phyloP scores from a whole-genome alignment of 805 yeast genomes.

The Ogataea thermomethanolica region DNA sequence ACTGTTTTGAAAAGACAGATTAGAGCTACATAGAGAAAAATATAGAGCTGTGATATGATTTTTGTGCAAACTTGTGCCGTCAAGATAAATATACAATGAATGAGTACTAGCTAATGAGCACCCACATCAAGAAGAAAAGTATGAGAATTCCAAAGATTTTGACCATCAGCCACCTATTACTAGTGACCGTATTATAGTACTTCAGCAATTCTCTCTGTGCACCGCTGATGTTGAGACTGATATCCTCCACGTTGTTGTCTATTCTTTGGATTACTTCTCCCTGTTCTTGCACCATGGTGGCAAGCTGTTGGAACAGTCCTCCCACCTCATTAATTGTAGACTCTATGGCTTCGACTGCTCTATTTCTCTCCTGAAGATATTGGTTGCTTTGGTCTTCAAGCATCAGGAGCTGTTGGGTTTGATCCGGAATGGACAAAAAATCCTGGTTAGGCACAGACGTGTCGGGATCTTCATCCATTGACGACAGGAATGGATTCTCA shows the following conservation, averaged over 20 bases:
- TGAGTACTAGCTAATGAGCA: conserved; percentile 56
- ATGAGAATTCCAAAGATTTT: conserved; percentile 86
- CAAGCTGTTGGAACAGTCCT: conserved; percentile 86
- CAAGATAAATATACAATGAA: conserved; percentile 1
- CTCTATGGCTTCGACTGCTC: conserved; percentile 95
- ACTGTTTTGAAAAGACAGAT: conserved; percentile 29
- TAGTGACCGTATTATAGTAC: conserved; percentile 82
- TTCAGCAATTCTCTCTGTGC: conserved; percentile 93
- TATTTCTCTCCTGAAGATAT: conserved; percentile 77
- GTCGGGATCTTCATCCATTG: conserved; percentile 23
- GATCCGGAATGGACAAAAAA: conserved; percentile 73
- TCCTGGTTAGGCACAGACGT: conserved; percentile 40
- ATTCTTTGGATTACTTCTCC: conserved; percentile 95
- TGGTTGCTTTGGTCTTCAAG: conserved; percentile 78
- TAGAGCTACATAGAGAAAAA: too few relatives aligned
- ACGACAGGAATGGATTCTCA: conserved; percentile 37
- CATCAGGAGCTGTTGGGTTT: conserved; percentile 75
- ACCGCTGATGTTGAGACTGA: conserved; percentile 81
- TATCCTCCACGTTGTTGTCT: conserved; percentile 92
- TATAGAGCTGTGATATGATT: too few relatives aligned
- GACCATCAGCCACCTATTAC: conserved; percentile 87
- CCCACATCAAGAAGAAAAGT: conserved; percentile 74
- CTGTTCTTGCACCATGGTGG: conserved; percentile 97
- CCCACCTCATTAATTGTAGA: conserved; percentile 98
- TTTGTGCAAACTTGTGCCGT: neutral